These are phyloP conservation scores for Sporothrix humicola DNA, from an alignment of 2,329 filamentous ascomycete species.

Conservation along the genomic window DNA sequence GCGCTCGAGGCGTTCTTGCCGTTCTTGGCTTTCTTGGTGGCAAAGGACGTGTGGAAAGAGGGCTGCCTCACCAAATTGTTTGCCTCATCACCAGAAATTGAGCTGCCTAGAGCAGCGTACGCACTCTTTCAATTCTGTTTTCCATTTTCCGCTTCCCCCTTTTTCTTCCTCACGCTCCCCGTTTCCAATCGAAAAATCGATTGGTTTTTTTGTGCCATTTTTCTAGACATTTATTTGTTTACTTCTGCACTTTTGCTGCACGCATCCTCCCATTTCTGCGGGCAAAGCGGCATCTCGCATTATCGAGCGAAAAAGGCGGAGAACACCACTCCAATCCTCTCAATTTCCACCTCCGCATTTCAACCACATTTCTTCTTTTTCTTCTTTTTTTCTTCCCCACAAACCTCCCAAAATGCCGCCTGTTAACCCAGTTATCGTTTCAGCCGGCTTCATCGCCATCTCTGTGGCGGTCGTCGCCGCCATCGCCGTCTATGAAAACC, in stretches of 20 bases:
- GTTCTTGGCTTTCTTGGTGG: constrained; percentile 14
- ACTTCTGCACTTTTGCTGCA: neutral
- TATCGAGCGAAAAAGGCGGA: constrained; percentile 17
- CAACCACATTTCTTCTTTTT: constrained; percentile 1
- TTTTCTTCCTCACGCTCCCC: neutral
- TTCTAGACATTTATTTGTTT: neutral
- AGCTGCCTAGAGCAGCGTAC: constrained; percentile 29
- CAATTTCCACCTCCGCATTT: neutral
- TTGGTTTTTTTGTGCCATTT: constrained; percentile 2
- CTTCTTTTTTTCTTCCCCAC: neutral
- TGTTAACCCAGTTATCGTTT: constrained; percentile 61
- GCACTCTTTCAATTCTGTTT: neutral
- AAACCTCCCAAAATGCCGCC: constrained; percentile 53
- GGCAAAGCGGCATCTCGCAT: constrained; percentile 5
- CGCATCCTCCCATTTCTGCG: constrained; percentile 1
- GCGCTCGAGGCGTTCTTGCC: constrained; percentile 6
- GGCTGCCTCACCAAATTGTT: constrained; percentile 32
- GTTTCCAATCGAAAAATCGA: neutral
- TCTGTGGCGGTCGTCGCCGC: constrained; percentile 63
- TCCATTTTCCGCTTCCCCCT: neutral
- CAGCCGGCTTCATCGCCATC: constrained; percentile 64
- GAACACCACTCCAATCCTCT: neutral
- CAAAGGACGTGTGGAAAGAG: neutral
- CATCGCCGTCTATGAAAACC: constrained; percentile 67
- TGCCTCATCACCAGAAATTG: constrained; percentile 32